Conservation (phyloP, 1,284 basidiomycete species). For the Meripilus lineatus region DNA sequence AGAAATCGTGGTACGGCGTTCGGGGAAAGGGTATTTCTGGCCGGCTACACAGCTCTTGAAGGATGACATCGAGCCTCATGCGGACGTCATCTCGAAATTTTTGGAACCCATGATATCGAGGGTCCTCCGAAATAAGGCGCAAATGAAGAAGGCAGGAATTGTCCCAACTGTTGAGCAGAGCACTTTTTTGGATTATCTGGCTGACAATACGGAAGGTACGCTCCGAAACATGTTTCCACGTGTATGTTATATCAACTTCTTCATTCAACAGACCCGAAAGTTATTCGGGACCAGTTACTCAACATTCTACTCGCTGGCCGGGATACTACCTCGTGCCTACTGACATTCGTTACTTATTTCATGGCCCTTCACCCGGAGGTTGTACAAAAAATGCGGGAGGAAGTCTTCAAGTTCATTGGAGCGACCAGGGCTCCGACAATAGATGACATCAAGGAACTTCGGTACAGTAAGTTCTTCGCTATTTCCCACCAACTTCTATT, state of each 20-base stretch:
- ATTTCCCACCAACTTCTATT: conserved; percentile 34
- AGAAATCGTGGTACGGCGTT: conserved; percentile 47
- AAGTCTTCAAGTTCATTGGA: conserved; percentile 53
- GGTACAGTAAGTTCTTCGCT: conserved; percentile 47
- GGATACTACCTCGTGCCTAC: conserved; percentile 64
- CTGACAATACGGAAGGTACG: conserved; percentile 58
- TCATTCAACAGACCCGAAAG: conserved; percentile 37
- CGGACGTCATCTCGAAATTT: conserved; percentile 50
- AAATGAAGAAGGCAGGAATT: conserved; percentile 34
- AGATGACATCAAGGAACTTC: conserved; percentile 49
- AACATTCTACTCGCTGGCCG: conserved; percentile 68
- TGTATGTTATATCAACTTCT: conserved; percentile 6
- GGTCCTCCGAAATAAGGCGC: conserved; percentile 44
- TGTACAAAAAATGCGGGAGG: conserved; percentile 47
- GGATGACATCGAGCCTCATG: conserved; percentile 50
- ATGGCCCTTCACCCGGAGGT: conserved; percentile 58
- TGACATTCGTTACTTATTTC: conserved; percentile 65
- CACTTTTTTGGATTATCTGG: conserved; percentile 63
- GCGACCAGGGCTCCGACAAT: conserved; percentile 41
- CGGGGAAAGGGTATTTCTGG: conserved; percentile 58
- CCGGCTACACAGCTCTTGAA: conserved; percentile 59
- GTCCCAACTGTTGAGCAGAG: conserved; percentile 42
- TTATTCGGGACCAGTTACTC: conserved; percentile 68
- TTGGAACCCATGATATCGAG: conserved; percentile 56
- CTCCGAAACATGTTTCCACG: conserved; percentile 4